Percentiles rank a stretch among this genome's conserved stretches.
phyloP scores from a whole-genome alignment of 2,329 filamentous ascomycete species.

The Neonectria neomacrospora region DNA sequence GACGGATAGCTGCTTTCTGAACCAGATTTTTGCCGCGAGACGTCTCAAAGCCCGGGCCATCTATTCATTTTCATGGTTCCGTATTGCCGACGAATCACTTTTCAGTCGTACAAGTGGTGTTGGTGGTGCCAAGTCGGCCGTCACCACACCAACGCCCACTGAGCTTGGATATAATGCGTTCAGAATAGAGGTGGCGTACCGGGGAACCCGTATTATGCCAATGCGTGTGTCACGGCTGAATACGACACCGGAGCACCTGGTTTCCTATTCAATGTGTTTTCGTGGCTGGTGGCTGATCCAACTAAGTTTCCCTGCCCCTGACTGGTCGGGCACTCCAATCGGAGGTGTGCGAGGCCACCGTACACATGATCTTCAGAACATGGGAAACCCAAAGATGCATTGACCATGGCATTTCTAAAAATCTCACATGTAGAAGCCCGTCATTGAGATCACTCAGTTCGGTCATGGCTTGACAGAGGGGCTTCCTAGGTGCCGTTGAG shows the following conservation, averaged over 20 bases:
- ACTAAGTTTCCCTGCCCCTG: conserved; percentile 14
- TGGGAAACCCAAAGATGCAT: conserved; percentile 7
- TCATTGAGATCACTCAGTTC: not conserved
- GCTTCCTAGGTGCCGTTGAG: conserved; percentile 33
- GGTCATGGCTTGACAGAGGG: conserved; percentile 22
- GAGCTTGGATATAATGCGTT: conserved; percentile 20
- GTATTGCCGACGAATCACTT: conserved; percentile 26
- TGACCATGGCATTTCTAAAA: not conserved
- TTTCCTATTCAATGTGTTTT: conserved; percentile 23
- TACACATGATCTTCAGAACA: conserved; percentile 14
- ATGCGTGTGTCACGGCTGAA: conserved; percentile 25
- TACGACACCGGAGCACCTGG: conserved; percentile 13
- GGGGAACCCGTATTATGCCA: conserved; percentile 27
- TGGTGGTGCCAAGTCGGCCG: conserved; percentile 13
- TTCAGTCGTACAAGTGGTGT: conserved; percentile 2
- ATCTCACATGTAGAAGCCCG: not conserved
- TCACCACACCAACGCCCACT: conserved; percentile 6
- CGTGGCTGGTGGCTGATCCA: conserved; percentile 18
- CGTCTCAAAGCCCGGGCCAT: conserved; percentile 36
- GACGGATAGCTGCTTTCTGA: conserved; percentile 10
- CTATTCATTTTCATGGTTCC: conserved; percentile 30
- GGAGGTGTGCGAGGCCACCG: conserved; percentile 1
- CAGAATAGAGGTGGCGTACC: conserved; percentile 19
- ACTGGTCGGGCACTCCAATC: conserved; percentile 6
- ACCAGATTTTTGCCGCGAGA: not conserved